phyloP scores from a whole-genome alignment of 129 eudicot genomes.

The Cynara cardunculus region DNA sequence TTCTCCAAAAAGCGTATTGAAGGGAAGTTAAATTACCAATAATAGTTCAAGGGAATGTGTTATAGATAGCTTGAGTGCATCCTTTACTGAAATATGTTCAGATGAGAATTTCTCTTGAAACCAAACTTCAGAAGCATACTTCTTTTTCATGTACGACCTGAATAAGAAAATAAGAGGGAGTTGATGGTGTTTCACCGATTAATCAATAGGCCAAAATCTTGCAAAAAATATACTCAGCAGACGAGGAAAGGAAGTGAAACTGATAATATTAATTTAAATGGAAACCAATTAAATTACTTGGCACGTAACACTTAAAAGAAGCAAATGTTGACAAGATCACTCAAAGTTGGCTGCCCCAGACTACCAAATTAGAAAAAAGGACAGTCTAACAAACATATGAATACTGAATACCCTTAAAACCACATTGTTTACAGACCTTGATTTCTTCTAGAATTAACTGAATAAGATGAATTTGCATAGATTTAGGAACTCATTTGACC shows the following conservation, averaged over 20 bases:
- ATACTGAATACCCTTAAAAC: background rate
- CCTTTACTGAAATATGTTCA: slow-evolving; percentile 52
- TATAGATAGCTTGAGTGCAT: slow-evolving; percentile 60
- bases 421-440: background rate
- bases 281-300: background rate
- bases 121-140: slow-evolving; percentile 71
- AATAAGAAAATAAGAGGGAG: slow-evolving; percentile 7
- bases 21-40: slow-evolving; percentile 52
- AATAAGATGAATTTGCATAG: background rate
- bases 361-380: background rate
- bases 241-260: background rate
- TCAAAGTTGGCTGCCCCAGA: background rate
- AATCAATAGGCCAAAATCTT: background rate
- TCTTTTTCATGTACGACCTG: slow-evolving; percentile 65
- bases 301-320: background rate
- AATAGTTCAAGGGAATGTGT: slow-evolving; percentile 52
- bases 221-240: background rate
- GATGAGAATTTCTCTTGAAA: slow-evolving; percentile 50
- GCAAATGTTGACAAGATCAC: background rate
- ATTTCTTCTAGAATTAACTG: background rate
- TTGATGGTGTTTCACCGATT: background rate
- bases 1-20: background rate
- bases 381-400: background rate
- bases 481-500: background rate
- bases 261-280: background rate